phyloP scores from a whole-genome alignment of 805 yeast species.

The Yarrowia yakushimensis region DNA sequence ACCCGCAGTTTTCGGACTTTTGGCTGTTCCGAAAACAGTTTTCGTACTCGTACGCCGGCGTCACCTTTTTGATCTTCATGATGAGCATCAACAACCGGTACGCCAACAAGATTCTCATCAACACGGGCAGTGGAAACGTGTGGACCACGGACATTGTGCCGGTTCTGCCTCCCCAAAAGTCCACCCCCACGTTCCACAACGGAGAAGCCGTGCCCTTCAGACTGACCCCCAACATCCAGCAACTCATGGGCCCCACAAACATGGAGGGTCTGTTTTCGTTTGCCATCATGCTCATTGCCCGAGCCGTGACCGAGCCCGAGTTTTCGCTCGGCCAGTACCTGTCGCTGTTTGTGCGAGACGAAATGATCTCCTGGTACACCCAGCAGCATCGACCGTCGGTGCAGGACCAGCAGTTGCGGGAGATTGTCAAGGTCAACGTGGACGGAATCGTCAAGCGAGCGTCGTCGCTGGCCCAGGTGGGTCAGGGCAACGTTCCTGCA shows the following conservation, averaged over 20 bases:
- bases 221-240: conserved; percentile 92
- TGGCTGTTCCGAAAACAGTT: conserved; percentile 97
- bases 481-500: conserved; percentile 60
- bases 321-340: conserved; percentile 86
- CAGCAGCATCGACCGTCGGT: conserved; percentile 77
- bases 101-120: conserved; percentile 87
- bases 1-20: conserved; percentile 82
- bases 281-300: conserved; percentile 76
- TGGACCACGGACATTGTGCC: conserved; percentile 97
- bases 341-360: conserved; percentile 94
- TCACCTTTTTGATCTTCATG: conserved; percentile 89
- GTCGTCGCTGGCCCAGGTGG: conserved; percentile 65
- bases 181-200: conserved; percentile 82
- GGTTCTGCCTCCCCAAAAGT: conserved; percentile 44
- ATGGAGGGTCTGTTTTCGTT: conserved; percentile 89
- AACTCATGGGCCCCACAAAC: conserved; percentile 88
- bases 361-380: conserved; percentile 89
- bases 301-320: conserved; percentile 86
- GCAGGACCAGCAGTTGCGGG: conserved; percentile 78
- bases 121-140: conserved; percentile 77
- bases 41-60: conserved; percentile 89
- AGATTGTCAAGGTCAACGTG: conserved; percentile 82
- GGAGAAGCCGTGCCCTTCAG: conserved; percentile 95
- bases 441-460: conserved; percentile 79
- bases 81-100: conserved; percentile 89